Evolutionary conservation across 768 basidiomycete species (phyloP), one percentile per base, ranked within the genome.

Genomic region (Tremella yokohamensis): DNA sequence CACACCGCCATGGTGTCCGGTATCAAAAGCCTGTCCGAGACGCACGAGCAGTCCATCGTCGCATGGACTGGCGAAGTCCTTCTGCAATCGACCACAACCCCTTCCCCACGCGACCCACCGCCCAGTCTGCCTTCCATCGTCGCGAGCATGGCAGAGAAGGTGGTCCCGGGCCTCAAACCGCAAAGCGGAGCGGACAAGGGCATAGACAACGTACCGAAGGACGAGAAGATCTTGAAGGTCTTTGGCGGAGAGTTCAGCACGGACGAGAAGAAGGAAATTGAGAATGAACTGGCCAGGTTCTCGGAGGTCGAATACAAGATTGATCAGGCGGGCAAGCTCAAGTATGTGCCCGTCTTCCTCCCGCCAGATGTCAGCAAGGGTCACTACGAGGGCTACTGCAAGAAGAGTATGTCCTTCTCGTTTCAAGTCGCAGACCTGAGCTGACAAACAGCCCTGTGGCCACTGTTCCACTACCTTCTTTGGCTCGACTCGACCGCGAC

Each of bases 331-430:
- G 70, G 63, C 6, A 84, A 82, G 69, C 84, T 87, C 49, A 82
- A 79, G 13, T 96, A 90, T 65, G 83, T 89, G 7, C 92, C 94
- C 3, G 89, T 99, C 12, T 96, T 76, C 62, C 61, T 76, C 16
- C 71, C 73, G 2, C 68, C 67, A 42, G 75, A 87, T 74, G 84
- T 91, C 39, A 91, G 90, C 19, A 89, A 91, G 68, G 90, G 87
- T 0, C 92, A 96, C 75, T 96, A 97, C 74, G 92, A 98, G 65
- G 93, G 92, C 0, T 97, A 96, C 76, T 97, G 93, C 83, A 99
- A 99, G 77, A 86, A 87, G 70, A 94, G 91, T 93, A 68, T 76
- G 88, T 84, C 40, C 40, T 0, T 13, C 42, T 9, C 22, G 1
- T 4, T 16, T 49, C 18, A 34, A 15, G 8, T 29, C 13, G 12